Evolutionary conservation across 164 flowering plant species (phyloP), one percentile per base, ranked within the genome.

Genomic region (Stephania japonica): DNA sequence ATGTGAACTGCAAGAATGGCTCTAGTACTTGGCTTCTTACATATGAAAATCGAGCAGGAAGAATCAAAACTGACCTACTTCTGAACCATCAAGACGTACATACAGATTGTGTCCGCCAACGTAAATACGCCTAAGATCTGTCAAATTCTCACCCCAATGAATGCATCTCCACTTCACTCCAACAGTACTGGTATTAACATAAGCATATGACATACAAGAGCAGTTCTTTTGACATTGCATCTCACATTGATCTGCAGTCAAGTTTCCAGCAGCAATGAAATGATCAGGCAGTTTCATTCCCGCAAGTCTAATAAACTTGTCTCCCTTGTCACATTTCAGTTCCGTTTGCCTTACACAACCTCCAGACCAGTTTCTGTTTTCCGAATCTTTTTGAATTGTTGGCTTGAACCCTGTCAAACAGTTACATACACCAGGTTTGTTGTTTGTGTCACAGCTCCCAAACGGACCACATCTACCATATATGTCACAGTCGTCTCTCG

Each of bases 401-500:
- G 64, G 21, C 21, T 59, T 24, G n/a, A n/a, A 59, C n/a, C 64
- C 64, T n/a, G n/a, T 9, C 64, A 59, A 59, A 59, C 64, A 59
- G 9, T 59, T 25, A 67, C 77, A 78, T 18, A 56, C 4, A 16
- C 24, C 38, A 25, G 70, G 75, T 7, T 7, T 23, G 3, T 42
- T 19, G 18, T 18, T 25, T 5, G 61, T 26, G 38, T 53, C 61
- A 53, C 80, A 78, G 44, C 12, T 24, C 7, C 77, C 72, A 67
- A 65, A 73, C 41, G 74, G 16, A 19, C 74, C 80, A 14, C 80
- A 78, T 2, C 13, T 27, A 5, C 38, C 41, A 25, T 78, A 78
- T 50, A 67, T n/a, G 38, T 71, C 77, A 23, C 77, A 68, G 0
- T 65, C 32, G 3, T 27, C 18, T 1, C 12, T 9, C 1, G 42